phyloP scores from a whole-genome alignment of 164 flowering plant genomes.

The Piper longum region DNA sequence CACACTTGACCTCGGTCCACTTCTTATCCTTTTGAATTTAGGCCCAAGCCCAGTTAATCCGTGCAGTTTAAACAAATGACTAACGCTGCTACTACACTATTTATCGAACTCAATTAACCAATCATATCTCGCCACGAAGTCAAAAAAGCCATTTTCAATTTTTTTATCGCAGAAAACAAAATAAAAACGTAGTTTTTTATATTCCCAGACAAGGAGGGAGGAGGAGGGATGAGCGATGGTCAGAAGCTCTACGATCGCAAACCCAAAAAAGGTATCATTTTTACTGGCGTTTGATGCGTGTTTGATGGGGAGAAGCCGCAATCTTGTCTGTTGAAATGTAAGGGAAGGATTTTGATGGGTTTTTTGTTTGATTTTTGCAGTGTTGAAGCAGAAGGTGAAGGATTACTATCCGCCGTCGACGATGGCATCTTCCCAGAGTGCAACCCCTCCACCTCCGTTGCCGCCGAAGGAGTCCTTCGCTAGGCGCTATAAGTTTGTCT shows the following conservation, averaged over 20 bases:
- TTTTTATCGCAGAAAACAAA: too few species aligned
- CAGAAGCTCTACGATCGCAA: slow-evolving; percentile 6
- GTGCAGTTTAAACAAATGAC: too few species aligned
- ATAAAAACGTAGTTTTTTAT: too few species aligned
- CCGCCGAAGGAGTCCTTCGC: slow-evolving; percentile 59
- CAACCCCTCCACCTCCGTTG: slow-evolving; percentile 29
- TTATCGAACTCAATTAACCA: too few species aligned
- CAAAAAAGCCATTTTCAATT: too few species aligned
- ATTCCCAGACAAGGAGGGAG: too few species aligned
- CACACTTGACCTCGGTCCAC: too few species aligned
- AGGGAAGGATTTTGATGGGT: too few species aligned
- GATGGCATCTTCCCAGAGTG: slow-evolving; percentile 8
- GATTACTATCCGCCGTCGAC: slow-evolving; percentile 3
- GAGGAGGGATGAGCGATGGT: slow-evolving; percentile 3
- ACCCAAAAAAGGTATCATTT: slow-evolving; percentile 7
- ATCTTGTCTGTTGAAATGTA: neutral
- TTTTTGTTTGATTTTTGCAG: neutral
- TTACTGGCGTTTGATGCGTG: neutral
- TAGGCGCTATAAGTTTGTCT: slow-evolving; percentile 57
- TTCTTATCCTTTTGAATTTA: too few species aligned
- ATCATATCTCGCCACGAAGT: too few species aligned
- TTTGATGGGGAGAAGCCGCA: neutral
- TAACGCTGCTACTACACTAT: too few species aligned
- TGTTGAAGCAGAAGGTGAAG: slow-evolving; percentile 3
- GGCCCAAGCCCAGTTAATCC: too few species aligned